These are phyloP conservation scores for Phoma sp. DNA, from an alignment of 2,329 filamentous ascomycete species.

Conservation along the genomic window DNA sequence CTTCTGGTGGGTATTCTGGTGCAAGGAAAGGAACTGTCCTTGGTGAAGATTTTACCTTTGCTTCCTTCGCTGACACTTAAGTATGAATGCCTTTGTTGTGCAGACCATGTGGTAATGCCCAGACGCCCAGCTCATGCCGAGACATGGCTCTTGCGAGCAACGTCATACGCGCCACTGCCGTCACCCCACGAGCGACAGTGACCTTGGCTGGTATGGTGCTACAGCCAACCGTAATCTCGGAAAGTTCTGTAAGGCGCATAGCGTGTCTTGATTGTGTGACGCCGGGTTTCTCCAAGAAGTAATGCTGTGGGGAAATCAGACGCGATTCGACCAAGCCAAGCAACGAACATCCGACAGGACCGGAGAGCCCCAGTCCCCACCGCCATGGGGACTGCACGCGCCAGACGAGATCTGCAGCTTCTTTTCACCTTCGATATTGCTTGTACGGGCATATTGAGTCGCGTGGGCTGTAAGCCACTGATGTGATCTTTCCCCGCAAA, in stretches of 20 bases:
- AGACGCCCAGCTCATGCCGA: conserved; percentile 29
- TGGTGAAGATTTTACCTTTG: conserved; percentile 1
- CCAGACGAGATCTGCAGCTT: conserved; percentile 8
- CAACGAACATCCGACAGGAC: conserved; percentile 14
- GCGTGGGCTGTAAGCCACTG: conserved; percentile 12
- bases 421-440: conserved; percentile 9
- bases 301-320: conserved; percentile 29
- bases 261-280: conserved; percentile 28
- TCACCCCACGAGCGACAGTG: conserved; percentile 19
- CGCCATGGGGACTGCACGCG: conserved; percentile 8
- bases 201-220: conserved; percentile 24
- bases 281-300: conserved; percentile 24
- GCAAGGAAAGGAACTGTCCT: conserved; percentile 1
- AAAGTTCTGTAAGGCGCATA: conserved; percentile 20
- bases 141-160: conserved; percentile 22
- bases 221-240: conserved; percentile 27
- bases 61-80: conserved; percentile 23
- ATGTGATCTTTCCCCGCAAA: conserved; percentile 15
- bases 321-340: conserved; percentile 27
- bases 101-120: conserved; percentile 33
- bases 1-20: too few species aligned
- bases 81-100: conserved; percentile 22
- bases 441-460: not conserved
- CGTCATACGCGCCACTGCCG: conserved; percentile 35
- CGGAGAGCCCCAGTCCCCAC: conserved; percentile 15